Evolutionary conservation across 495 filamentous ascomycete genomes (phyloP).

Genomic region (Trichocladium antarcticum): DNA sequence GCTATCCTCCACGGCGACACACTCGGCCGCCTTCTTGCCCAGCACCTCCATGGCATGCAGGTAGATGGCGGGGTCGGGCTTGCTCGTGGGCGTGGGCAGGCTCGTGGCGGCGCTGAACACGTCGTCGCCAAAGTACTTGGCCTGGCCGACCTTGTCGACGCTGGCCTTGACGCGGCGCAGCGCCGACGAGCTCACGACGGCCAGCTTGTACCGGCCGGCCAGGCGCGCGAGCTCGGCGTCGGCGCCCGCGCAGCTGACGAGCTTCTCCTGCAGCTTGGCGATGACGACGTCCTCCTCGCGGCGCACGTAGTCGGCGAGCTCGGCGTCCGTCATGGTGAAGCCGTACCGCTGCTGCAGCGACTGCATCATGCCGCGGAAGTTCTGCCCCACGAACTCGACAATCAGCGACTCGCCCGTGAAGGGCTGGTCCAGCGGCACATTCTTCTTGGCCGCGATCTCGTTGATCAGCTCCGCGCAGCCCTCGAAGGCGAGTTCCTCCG

Average conservation of each 20-base stretch:
- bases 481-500: conserved; percentile 85
- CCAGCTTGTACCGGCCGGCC: conserved; percentile 59
- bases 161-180: conserved; percentile 66
- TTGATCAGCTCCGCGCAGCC: conserved; percentile 89
- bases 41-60: conserved; percentile 65
- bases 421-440: conserved; percentile 45
- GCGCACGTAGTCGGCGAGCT: conserved; percentile 66
- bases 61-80: conserved; percentile 93
- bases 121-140: conserved; percentile 66
- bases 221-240: conserved; percentile 57
- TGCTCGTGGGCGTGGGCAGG: conserved; percentile 66
- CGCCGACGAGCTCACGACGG: conserved; percentile 74
- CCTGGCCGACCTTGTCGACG: conserved; percentile 70
- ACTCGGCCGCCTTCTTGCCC: conserved; percentile 62
- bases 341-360: conserved; percentile 65
- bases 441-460: conserved; percentile 63
- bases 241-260: conserved; percentile 60
- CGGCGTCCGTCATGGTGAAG: conserved; percentile 54
- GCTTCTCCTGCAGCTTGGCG: conserved; percentile 63
- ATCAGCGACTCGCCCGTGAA: conserved; percentile 75
- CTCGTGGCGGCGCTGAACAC: conserved; percentile 79
- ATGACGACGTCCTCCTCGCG: conserved; percentile 78
- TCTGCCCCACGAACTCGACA: conserved; percentile 84
- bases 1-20: conserved; percentile 81
- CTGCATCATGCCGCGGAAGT: conserved; percentile 81